Evolutionary conservation across 1,139 yeast genomes (phyloP).

Genomic region (Yamadazyma atlantica): DNA sequence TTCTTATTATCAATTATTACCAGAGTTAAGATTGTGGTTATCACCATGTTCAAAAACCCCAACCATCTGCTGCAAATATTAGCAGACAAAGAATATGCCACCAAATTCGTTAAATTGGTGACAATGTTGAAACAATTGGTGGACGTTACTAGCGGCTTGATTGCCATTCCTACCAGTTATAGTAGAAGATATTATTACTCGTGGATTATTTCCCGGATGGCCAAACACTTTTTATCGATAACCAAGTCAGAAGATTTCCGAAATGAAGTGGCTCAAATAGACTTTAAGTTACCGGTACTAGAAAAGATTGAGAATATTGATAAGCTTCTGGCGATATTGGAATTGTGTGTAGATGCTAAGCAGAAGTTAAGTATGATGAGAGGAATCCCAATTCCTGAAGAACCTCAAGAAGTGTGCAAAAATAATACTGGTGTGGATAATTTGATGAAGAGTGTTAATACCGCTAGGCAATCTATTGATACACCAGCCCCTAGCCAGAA

Average conservation of each 20-base stretch:
- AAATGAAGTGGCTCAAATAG: slow-evolving; percentile 4
- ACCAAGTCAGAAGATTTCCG: slow-evolving; percentile 10
- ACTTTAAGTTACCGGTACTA: slow-evolving; percentile 11
- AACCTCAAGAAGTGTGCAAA: background rate
- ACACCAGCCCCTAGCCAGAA: too few species aligned
- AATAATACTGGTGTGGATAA: too few species aligned
- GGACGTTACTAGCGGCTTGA: slow-evolving; percentile 11
- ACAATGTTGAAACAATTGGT: slow-evolving; percentile 8
- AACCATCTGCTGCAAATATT: slow-evolving; percentile 8
- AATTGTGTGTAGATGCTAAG: slow-evolving; percentile 10
- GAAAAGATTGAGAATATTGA: slow-evolving; percentile 6
- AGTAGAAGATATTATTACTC: slow-evolving; percentile 16
- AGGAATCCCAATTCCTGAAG: too few species aligned
- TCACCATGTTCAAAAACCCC: slow-evolving; percentile 5
- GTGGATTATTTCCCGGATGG: slow-evolving; percentile 15
- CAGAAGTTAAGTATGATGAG: background rate
- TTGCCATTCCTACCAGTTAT: slow-evolving; percentile 11
- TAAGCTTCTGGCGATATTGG: slow-evolving; percentile 8
- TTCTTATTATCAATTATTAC: slow-evolving; percentile 22
- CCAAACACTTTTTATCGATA: slow-evolving; percentile 5
- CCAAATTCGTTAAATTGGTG: slow-evolving; percentile 8
- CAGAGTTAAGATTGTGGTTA: slow-evolving; percentile 11
- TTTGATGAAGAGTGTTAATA: too few species aligned
- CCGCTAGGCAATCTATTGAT: too few species aligned
- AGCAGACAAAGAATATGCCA: slow-evolving; percentile 8